These are phyloP conservation scores for Piloderma croceum DNA, from an alignment of 768 basidiomycete genomes.

Conservation along the genomic window DNA sequence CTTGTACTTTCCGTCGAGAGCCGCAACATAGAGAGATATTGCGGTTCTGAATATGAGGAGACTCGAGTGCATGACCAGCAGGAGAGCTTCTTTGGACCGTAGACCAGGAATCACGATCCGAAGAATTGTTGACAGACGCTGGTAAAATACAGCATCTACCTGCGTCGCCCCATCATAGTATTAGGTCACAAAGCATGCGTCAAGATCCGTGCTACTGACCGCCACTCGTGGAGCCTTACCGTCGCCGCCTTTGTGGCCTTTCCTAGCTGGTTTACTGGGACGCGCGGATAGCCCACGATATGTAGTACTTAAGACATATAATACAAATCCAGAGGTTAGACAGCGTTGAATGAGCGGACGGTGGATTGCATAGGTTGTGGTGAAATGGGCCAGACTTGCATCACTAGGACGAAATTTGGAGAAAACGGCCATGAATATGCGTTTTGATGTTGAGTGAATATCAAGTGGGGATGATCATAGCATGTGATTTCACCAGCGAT, in stretches of 20 bases:
- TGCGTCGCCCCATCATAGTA: conserved; percentile 29
- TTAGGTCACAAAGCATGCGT: no score
- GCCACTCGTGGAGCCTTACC: conserved; percentile 59
- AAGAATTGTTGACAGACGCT: conserved; percentile 68
- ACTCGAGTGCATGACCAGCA: conserved; percentile 84
- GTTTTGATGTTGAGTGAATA: no score
- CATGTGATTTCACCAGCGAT: no score
- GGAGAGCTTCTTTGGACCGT: conserved; percentile 79
- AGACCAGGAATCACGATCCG: conserved; percentile 85
- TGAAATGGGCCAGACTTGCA: conserved; percentile 38
- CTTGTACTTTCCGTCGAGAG: conserved; percentile 83
- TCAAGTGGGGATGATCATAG: no score
- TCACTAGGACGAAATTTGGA: conserved; percentile 25
- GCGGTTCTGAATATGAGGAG: conserved; percentile 86
- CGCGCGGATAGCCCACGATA: conserved; percentile 51
- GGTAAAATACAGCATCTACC: conserved; percentile 92
- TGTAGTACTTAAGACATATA: conserved; percentile 64
- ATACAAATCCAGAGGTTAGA: conserved; percentile 62
- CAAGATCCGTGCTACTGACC: conserved; percentile 46
- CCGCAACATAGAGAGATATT: conserved; percentile 90
- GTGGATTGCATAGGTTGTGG: conserved; percentile 53
- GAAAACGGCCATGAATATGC: conserved; percentile 29
- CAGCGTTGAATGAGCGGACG: conserved; percentile 68
- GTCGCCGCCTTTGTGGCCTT: conserved; percentile 27
- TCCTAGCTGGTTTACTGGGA: conserved; percentile 25